Conservation (phyloP, 129 eudicot species). For the Pseudognaphalium luteoalbum region DNA sequence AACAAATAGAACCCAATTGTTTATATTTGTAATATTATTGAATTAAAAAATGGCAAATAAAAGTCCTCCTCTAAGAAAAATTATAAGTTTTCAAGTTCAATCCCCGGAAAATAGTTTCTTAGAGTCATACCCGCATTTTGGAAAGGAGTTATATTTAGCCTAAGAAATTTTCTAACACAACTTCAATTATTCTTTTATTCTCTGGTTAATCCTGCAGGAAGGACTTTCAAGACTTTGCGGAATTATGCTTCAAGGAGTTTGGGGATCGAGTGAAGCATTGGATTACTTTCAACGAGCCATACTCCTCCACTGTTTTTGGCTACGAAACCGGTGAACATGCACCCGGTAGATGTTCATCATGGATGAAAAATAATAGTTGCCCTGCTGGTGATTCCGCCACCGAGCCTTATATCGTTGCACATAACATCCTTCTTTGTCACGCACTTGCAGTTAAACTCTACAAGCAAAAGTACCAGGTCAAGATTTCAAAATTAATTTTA, state of each 20-base stretch:
- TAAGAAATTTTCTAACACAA: too few species aligned
- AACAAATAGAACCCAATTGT: too few species aligned
- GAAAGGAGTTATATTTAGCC: too few species aligned
- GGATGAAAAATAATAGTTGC: slow-evolving; percentile 17
- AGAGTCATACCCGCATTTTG: too few species aligned
- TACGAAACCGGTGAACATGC: slow-evolving; percentile 27
- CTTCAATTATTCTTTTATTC: too few species aligned
- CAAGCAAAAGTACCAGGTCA: slow-evolving; percentile 26
- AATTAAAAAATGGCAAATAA: too few species aligned
- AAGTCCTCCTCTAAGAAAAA: too few species aligned
- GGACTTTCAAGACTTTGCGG: slow-evolving; percentile 29
- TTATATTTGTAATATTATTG: too few species aligned
- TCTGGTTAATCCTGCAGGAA: background rate
- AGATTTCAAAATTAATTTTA: background rate
- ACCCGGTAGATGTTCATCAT: slow-evolving; percentile 30
- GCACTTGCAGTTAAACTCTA: slow-evolving; percentile 26
- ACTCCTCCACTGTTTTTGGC: background rate
- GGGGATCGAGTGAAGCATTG: slow-evolving; percentile 38
- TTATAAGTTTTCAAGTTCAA: too few species aligned
- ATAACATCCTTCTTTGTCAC: slow-evolving; percentile 33
- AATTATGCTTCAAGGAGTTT: slow-evolving; percentile 28
- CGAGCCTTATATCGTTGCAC: slow-evolving; percentile 30
- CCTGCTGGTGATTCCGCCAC: slow-evolving; percentile 24
- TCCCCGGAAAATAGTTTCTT: too few species aligned
- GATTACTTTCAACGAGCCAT: slow-evolving; percentile 35